Conservation (phyloP, 352 stramenopile genomes). For the Hyaloperonospora brassicae region DNA sequence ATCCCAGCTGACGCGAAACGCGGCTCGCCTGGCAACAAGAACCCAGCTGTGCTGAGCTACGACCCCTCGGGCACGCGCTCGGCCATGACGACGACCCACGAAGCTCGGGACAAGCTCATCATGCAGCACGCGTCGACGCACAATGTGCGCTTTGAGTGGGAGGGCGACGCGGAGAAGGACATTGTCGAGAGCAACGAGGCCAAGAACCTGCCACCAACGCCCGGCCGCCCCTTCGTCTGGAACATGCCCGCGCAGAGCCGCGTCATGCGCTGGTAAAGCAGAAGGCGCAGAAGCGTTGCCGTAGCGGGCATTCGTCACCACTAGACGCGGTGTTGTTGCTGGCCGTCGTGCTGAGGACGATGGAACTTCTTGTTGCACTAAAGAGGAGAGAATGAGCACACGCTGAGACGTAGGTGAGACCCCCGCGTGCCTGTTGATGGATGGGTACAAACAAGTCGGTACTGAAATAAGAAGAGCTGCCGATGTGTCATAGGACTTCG, state of each 20-base stretch:
- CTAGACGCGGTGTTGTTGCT: too few relatives aligned
- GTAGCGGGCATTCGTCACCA: conserved; percentile 14
- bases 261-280: conserved; percentile 57
- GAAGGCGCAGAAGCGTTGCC: neutral
- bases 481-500: neutral
- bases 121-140: conserved; percentile 58
- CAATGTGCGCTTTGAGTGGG: conserved; percentile 80
- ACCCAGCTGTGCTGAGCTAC: conserved; percentile 77
- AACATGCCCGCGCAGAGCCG: conserved; percentile 55
- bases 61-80: conserved; percentile 81
- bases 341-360: too few relatives aligned
- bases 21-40: conserved; percentile 80
- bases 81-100: conserved; percentile 79
- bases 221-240: conserved; percentile 62
- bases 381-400: conserved; percentile 5
- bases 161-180: conserved; percentile 53
- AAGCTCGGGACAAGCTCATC: conserved; percentile 65
- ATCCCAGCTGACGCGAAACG: conserved; percentile 58
- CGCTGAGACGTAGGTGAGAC: neutral
- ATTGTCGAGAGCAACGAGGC: conserved; percentile 64
- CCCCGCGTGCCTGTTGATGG: conserved; percentile 1
- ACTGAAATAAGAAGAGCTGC: too few relatives aligned
- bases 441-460: too few relatives aligned
- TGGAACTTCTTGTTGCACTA: too few relatives aligned
- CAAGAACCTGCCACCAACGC: conserved; percentile 69